phyloP scores from a whole-genome alignment of 148 eudicot species.

The Rhododendron molle region DNA sequence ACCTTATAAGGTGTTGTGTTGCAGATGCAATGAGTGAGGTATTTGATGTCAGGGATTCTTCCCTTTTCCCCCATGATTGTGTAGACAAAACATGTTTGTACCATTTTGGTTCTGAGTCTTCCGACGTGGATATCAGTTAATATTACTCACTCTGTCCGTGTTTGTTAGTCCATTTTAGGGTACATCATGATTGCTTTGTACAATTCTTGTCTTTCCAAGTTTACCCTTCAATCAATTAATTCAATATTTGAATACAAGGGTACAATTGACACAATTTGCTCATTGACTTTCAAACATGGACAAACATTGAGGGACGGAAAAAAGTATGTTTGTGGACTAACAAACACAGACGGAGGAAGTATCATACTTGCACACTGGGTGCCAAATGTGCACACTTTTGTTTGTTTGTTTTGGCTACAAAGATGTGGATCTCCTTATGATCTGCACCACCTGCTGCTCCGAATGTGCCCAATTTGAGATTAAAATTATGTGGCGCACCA shows the following conservation, averaged over 20 bases:
- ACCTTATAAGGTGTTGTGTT: conserved; percentile 86
- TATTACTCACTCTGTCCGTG: neutral
- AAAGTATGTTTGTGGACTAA: no score
- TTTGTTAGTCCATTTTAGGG: no score
- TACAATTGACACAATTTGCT: no score
- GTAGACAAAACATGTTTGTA: neutral
- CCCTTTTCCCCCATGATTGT: neutral
- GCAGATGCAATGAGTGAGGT: conserved; percentile 99
- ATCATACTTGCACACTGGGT: neutral
- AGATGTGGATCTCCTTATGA: neutral
- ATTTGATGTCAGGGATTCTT: conserved; percentile 11
- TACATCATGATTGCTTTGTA: no score
- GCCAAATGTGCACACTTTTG: neutral
- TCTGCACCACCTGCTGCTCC: neutral
- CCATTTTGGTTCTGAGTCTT: neutral
- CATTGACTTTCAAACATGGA: no score
- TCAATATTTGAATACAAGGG: no score
- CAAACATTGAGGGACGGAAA: no score
- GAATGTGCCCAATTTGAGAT: neutral
- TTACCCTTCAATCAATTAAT: no score
- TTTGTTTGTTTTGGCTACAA: neutral
- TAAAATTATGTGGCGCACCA: neutral
- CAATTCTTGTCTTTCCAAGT: no score
- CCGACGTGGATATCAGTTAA: neutral
- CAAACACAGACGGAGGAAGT: no score